Evolutionary conservation across 2,329 filamentous ascomycete species (phyloP).

Genomic region (Geosmithia flava): DNA sequence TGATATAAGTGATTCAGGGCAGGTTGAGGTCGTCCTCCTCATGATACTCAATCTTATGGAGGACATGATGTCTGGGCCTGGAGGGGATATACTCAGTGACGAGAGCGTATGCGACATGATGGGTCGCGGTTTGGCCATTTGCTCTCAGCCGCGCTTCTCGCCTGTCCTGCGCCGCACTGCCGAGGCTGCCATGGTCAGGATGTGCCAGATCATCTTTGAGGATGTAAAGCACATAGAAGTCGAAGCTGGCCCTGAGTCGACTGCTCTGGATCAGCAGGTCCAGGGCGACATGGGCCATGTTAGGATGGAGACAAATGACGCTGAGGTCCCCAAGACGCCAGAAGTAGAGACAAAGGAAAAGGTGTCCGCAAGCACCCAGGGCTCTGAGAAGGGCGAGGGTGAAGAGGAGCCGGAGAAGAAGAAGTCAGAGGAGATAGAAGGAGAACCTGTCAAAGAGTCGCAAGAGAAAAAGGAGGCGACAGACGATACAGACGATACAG

Average conservation of each 20-base stretch:
- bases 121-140: slow-evolving; percentile 94
- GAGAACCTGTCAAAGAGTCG: slow-evolving; percentile 1
- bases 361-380: background rate
- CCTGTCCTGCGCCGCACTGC: slow-evolving; percentile 83
- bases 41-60: slow-evolving; percentile 97
- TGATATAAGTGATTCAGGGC: slow-evolving; percentile 87
- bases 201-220: slow-evolving; percentile 98
- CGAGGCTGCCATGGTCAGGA: slow-evolving; percentile 94
- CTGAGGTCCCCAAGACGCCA: slow-evolving; percentile 1
- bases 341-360: slow-evolving; percentile 3
- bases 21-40: slow-evolving; percentile 88
- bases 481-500: slow-evolving; percentile 19
- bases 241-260: slow-evolving; percentile 55
- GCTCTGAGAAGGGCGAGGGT: background rate
- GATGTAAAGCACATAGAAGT: slow-evolving; percentile 78
- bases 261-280: slow-evolving; percentile 52
- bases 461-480: background rate
- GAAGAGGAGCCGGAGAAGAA: background rate
- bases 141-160: slow-evolving; percentile 84
- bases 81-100: slow-evolving; percentile 87
- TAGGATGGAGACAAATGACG: slow-evolving; percentile 55
- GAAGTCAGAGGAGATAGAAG: slow-evolving; percentile 7
- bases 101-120: slow-evolving; percentile 99
- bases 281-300: slow-evolving; percentile 61
- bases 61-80: slow-evolving; percentile 88